Base-by-base conservation (phyloP, 257 asterid species). In the Marsdenia floribunda region DNA sequence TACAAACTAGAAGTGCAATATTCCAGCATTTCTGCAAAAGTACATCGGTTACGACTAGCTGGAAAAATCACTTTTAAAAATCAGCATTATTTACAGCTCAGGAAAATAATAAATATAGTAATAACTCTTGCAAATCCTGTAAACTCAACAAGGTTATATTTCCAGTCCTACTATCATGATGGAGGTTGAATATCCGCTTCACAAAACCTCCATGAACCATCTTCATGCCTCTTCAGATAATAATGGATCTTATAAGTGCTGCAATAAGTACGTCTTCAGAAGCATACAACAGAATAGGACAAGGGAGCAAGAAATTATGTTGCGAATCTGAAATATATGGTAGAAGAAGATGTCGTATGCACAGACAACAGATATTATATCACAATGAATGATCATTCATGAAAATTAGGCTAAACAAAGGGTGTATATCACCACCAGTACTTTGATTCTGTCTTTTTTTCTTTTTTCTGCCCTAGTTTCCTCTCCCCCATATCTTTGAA, bases 201-300 rank as follows among this genome's bases (percentile, higher is more conserved):
- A 47, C 81, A 87, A 82, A 95, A 92, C 84, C 86, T 92, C 98
- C 99, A 95, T 6, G 94, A 87, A 67, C 96, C 97, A 73, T 90
- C 96, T 7, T 79, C 87, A 68, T 89, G 93, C 90, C 88, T 91
- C 88, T 86, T 88, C 74, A 92, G 88, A 76, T 76, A 85, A 79
- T 95, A 95, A n/a, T 80, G 87, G 79, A 92, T 88, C 82, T 82
- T 85, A 68, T 95, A 95, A 40, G 97, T 84, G 96, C 99, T 92
- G 97, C 94, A 86, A 77, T 66, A 68, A 80, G 74, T 49, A 68
- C 60, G 72, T 66, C 71, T 42, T 72, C 68, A 15, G 65, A 73
- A 74, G 42, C 67, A 68, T 71, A 55, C 38, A 71, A 49, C 59
- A 12, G 26, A 58, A 58, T 24, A 63, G 44, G 46, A 55, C 49